Evolutionary conservation across 306 rosid species (phyloP).

Genomic region (Biancaea sappan): DNA sequence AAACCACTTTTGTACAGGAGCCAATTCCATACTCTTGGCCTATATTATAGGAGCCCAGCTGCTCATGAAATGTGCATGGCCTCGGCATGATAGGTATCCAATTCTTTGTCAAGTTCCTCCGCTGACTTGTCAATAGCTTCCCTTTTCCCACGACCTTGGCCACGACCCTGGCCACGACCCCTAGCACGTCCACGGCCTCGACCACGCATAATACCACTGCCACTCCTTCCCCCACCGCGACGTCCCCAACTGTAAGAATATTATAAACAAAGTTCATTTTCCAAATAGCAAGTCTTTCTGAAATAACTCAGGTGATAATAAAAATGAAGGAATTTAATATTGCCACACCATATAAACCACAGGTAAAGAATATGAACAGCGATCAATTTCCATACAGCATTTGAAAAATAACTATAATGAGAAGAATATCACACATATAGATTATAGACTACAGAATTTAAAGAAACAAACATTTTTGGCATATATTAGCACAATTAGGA

Average conservation of each 20-base stretch:
- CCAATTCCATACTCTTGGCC: constrained; percentile 18
- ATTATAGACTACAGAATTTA: background rate
- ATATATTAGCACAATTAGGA: background rate
- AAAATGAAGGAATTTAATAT: background rate
- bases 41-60: constrained; percentile 1
- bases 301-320: background rate
- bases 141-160: constrained; percentile 62
- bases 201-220: constrained; percentile 37
- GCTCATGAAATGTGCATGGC: constrained; percentile 49
- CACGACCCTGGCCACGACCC: constrained; percentile 41
- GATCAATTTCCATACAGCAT: background rate
- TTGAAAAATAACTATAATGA: background rate
- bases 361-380: background rate
- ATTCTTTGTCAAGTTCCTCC: constrained; percentile 79
- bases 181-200: constrained; percentile 44
- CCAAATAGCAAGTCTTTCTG: background rate
- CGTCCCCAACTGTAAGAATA: constrained; percentile 42
- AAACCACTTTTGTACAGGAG: constrained; percentile 50
- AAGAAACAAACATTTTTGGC: background rate
- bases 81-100: constrained; percentile 82
- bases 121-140: constrained; percentile 68
- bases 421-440: no score
- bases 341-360: background rate
- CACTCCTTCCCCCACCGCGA: constrained; percentile 57
- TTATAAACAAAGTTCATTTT: background rate